These are phyloP conservation scores for Achlya hypogyna DNA, from an alignment of 352 stramenopile genomes.

Conservation along the genomic window DNA sequence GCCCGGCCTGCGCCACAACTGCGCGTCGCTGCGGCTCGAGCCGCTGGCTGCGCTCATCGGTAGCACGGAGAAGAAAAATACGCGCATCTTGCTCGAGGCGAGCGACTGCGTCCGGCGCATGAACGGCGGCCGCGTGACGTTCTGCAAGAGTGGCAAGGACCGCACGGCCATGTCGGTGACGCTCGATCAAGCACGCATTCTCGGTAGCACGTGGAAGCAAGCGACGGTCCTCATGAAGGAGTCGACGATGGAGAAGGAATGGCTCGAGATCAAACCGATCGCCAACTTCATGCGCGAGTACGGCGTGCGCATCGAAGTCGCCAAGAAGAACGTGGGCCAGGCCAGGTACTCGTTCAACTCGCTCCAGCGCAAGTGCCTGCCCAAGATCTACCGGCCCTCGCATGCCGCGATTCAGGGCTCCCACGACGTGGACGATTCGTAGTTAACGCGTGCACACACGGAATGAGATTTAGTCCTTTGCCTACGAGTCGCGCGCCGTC, in stretches of 20 bases:
- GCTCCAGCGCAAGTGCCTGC: constrained; percentile 77
- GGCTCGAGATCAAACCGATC: constrained; percentile 8
- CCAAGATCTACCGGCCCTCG: constrained; percentile 37
- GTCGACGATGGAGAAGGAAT: not conserved
- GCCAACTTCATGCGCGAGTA: constrained; percentile 41
- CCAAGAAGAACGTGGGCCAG: constrained; percentile 81
- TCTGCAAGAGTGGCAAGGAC: constrained; percentile 98
- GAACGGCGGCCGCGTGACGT: constrained; percentile 88
- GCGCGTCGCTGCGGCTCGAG: constrained; percentile 11
- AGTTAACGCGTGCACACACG: not conserved
- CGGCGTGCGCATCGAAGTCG: constrained; percentile 64
- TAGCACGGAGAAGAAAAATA: constrained; percentile 78
- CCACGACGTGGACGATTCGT: constrained; percentile 19
- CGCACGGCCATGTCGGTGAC: constrained; percentile 96
- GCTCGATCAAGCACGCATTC: constrained; percentile 84
- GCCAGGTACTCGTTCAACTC: constrained; percentile 79
- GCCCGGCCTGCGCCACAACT: not conserved
- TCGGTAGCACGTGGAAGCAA: constrained; percentile 14
- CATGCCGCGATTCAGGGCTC: constrained; percentile 31
- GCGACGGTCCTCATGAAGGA: constrained; percentile 12
- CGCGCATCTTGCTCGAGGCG: constrained; percentile 75
- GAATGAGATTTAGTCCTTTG: not conserved
- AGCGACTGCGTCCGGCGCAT: constrained; percentile 83
- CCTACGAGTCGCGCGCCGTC: constrained; percentile 76
- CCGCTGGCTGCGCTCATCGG: constrained; percentile 2